Base-by-base conservation (phyloP, 192 early-diverging fungal genomes). In the Dissophora globulifera region DNA sequence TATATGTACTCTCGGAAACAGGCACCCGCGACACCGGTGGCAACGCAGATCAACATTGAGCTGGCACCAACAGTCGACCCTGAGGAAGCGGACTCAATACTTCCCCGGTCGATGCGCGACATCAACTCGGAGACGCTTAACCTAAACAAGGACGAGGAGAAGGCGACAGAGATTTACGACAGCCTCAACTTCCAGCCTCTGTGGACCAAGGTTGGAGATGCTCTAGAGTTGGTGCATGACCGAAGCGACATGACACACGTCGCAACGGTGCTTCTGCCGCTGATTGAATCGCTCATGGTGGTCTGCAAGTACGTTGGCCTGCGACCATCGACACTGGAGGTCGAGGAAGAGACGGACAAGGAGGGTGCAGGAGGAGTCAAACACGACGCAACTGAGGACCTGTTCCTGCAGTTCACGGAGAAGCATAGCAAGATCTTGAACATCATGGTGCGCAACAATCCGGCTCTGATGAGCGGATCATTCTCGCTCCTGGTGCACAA, bases 281-380 rank as follows among this genome's bases (percentile, higher is more conserved):
- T 95, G n/a, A 98, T 99, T 78, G 97, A 99, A 83, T 92, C 95
- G 17, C 96, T 97, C 62, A 96, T 99, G 96, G 97, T 99, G 22
- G 92, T 99, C 11, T 95, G 93, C 29, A 96, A 95, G 83, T 94
- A 95, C 40, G 90, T 92, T 16, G 79, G 78, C 31, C 65, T 82
- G 32, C 75, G 79, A 43, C 67, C 80, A 22, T 72, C 75, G 30
- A 69, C 80, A 33, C 53, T 63, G 22, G 74, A 81, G 29, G 53
- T 86, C 33, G 70, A 62, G 20, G 79, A 83, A 45, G 50, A 57
- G 19, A 23, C 30, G 4, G 41, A 51, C 20, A 63, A 52, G 46
- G 25, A 23, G 27, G 54, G 48, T 7, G 54, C 56, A 10, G 25
- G n/a, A 43, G 54, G 50, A 7, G 58, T 49, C 9, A 51, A 55